Percentiles rank a stretch among this genome's conserved stretches.
Conservation (phyloP, 768 basidiomycete species). For the Cubamyces sp. region DNA sequence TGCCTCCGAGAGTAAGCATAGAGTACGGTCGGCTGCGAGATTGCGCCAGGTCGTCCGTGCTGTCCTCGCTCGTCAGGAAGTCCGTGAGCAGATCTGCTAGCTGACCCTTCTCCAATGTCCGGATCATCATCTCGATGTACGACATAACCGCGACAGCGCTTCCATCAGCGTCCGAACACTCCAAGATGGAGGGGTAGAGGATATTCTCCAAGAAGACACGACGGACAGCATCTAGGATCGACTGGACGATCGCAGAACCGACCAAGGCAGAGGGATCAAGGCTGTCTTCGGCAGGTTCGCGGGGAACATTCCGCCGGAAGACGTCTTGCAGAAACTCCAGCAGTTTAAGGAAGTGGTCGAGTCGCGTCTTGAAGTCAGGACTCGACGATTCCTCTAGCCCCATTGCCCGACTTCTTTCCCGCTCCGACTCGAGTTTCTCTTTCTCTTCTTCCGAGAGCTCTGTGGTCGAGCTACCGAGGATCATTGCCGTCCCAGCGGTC, state of each 20-base stretch:
- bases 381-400: slow-evolving; percentile 80
- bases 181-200: slow-evolving; percentile 89
- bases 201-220: slow-evolving; percentile 91
- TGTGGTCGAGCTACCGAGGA: slow-evolving; percentile 64
- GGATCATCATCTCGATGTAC: slow-evolving; percentile 88
- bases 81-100: slow-evolving; percentile 73
- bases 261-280: slow-evolving; percentile 67
- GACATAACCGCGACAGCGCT: slow-evolving; percentile 96
- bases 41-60: slow-evolving; percentile 59
- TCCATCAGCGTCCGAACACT: slow-evolving; percentile 92
- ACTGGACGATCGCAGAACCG: slow-evolving; percentile 79
- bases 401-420: slow-evolving; percentile 56
- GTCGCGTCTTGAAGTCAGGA: slow-evolving; percentile 73
- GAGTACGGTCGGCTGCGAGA: slow-evolving; percentile 44
- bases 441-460: slow-evolving; percentile 56
- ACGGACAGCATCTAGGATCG: slow-evolving; percentile 81
- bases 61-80: slow-evolving; percentile 86
- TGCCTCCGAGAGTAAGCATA: slow-evolving; percentile 46
- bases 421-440: slow-evolving; percentile 50
- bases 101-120: slow-evolving; percentile 68
- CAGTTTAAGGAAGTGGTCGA: slow-evolving; percentile 89
- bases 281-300: slow-evolving; percentile 43
- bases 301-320: slow-evolving; percentile 63
- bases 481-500: slow-evolving; percentile 59
- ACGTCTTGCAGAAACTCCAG: slow-evolving; percentile 93